Evolutionary conservation across 345 rosid species (phyloP), one percentile per base, ranked within the genome.

Genomic region (Streptanthus diversifolius): DNA sequence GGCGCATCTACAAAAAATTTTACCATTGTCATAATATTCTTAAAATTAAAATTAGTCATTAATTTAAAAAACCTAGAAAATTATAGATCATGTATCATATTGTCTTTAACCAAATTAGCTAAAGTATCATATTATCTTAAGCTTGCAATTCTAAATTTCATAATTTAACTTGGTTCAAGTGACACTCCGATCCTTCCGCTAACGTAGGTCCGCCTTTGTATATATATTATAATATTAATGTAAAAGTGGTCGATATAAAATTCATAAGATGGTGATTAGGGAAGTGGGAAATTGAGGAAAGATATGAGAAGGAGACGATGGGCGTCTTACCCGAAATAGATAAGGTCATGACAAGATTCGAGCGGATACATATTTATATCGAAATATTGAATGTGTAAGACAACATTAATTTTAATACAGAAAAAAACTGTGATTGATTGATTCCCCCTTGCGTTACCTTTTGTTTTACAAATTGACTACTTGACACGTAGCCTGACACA

Each of bases 281-380:
- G 7, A 33, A 69, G 36, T 61, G 70, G 30, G 12, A 32, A 37
- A 24, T 5, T 39, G 47, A 59, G 62, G 66, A 66, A 47, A 36
- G 0, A 37, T 17, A 33, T 29, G 57, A 33, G 57, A 53, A 41
- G 11, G 18, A 43, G 63, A 44, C 44, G 24, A 40, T n/a, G 52
- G 57, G 18, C 40, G 55, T 11, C 73, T 39, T 67, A 67, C 78
- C 73, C 21, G 29, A 74, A 74, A 67, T 59, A 40, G 73, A 67
- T 40, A 67, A 67, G 78, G 53, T 61, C 37, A 49, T 29, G 12
- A 40, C 15, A 66, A 49, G 54, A 67, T 68, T 58, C 73, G 61
- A 66, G 19, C 48, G 12, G 63, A 41, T 8, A 1, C 1, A 63
- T 32, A 55, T 2, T 15, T 43, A 43, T n/a, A 15, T 51, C 32